phyloP scores from a whole-genome alignment of 805 yeast species.

The Yamadazyma endophytica region DNA sequence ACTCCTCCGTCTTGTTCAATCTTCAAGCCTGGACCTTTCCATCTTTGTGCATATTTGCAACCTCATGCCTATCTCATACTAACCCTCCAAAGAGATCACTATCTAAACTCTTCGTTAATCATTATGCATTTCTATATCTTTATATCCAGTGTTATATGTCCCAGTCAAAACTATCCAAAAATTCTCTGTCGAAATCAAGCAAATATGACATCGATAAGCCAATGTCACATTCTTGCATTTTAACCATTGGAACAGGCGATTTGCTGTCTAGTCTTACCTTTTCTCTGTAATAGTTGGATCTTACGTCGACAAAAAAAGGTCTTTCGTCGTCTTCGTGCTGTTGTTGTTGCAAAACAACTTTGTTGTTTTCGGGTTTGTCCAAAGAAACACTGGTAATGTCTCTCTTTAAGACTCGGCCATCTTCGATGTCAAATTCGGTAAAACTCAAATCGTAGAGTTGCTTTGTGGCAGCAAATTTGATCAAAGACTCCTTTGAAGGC shows the following conservation, averaged over 20 bases:
- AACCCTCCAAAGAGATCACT: not conserved
- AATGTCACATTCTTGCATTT: slow-evolving; percentile 10
- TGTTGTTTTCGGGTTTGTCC: not conserved
- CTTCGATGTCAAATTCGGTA: slow-evolving; percentile 4
- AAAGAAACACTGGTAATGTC: not conserved
- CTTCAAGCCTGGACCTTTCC: no score
- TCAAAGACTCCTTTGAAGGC: no score
- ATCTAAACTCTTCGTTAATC: not conserved
- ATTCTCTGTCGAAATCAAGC: slow-evolving; percentile 5
- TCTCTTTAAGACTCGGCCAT: slow-evolving; percentile 1
- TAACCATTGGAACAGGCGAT: no score
- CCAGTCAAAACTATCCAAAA: slow-evolving; percentile 2
- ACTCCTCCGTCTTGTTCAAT: no score
- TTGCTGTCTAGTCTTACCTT: slow-evolving; percentile 1
- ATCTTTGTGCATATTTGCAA: no score
- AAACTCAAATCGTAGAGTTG: slow-evolving; percentile 2
- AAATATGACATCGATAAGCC: slow-evolving; percentile 6
- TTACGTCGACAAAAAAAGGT: slow-evolving; percentile 7
- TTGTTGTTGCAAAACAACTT: not conserved
- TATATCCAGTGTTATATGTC: not conserved
- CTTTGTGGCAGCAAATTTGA: not conserved
- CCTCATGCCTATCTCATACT: no score
- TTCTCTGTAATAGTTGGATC: slow-evolving; percentile 9
- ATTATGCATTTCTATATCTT: not conserved
- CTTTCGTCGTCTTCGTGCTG: slow-evolving; percentile 5